A percentile compares a stretch with the other conserved stretches of the same genome.
Evolutionary conservation across 1,139 yeast species (phyloP).

Genomic region (Debaryomyces coudertii): DNA sequence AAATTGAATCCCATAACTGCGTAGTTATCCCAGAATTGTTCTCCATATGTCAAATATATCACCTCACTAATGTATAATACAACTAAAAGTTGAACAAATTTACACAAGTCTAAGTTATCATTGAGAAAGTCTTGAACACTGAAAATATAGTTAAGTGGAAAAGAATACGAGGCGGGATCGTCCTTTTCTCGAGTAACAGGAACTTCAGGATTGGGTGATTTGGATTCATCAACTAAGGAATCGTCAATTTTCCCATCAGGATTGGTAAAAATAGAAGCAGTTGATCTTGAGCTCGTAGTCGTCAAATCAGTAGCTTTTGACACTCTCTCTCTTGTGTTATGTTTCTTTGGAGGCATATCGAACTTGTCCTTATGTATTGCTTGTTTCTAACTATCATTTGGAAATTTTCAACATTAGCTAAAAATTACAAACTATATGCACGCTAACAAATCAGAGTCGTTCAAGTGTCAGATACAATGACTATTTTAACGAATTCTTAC

Average conservation of each 20-base stretch:
- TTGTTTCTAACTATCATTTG: not conserved
- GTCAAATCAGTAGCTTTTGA: not conserved
- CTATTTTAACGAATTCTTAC: too few relatives aligned
- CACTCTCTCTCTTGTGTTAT: conserved; percentile 6
- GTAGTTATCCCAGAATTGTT: conserved; percentile 22
- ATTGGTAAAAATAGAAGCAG: conserved; percentile 20
- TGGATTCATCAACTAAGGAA: conserved; percentile 11
- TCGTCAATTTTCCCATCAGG: conserved; percentile 15
- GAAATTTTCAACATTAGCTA: not conserved
- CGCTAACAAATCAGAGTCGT: not conserved
- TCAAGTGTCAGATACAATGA: not conserved
- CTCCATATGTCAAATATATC: conserved; percentile 28
- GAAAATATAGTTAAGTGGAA: conserved; percentile 35
- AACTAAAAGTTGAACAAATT: conserved; percentile 38
- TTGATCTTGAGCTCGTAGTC: conserved; percentile 17
- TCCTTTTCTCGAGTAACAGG: conserved; percentile 16
- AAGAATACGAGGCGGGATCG: conserved; percentile 24
- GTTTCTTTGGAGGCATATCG: conserved; percentile 10
- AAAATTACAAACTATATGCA: not conserved
- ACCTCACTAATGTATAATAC: conserved; percentile 36
- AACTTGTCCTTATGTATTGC: too few relatives aligned
- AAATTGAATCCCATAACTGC: conserved; percentile 39
- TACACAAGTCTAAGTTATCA: conserved; percentile 33
- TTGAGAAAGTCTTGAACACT: conserved; percentile 44
- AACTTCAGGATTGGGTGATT: conserved; percentile 9